Evolutionary conservation across 495 filamentous ascomycete genomes (phyloP).

Genomic region (Paragyromitra xinjiangensis): DNA sequence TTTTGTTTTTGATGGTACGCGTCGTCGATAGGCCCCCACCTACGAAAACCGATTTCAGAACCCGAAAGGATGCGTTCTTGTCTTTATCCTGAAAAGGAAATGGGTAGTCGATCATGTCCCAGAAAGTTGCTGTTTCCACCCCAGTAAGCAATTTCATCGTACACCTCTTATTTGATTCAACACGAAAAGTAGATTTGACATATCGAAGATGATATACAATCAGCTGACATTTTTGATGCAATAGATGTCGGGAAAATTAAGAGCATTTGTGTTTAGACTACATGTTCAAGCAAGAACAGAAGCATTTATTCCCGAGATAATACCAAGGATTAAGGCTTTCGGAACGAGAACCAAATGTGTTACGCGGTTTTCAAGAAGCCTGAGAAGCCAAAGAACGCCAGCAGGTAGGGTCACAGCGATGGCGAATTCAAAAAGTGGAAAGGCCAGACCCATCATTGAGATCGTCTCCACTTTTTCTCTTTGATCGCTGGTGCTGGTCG

Average conservation of each 20-base stretch:
- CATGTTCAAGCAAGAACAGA: background rate
- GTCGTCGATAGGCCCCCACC: background rate
- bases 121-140: background rate
- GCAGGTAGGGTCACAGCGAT: background rate
- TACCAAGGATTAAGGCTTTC: background rate
- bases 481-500: background rate
- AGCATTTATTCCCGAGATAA: background rate
- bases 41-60: background rate
- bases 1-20: background rate
- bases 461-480: background rate
- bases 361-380: background rate
- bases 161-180: constrained; percentile 7
- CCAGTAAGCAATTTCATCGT: constrained; percentile 9
- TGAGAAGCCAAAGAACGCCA: background rate
- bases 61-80: background rate
- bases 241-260: background rate
- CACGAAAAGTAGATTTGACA: background rate
- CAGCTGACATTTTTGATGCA: background rate
- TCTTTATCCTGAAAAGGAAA: background rate
- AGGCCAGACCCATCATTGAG: background rate
- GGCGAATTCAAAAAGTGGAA: background rate
- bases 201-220: background rate
- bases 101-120: background rate
- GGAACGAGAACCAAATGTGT: background rate
- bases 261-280: background rate